These are phyloP conservation scores for Trichoderma aggressivum DNA, from an alignment of 2,329 filamentous ascomycete species.

Conservation along the genomic window DNA sequence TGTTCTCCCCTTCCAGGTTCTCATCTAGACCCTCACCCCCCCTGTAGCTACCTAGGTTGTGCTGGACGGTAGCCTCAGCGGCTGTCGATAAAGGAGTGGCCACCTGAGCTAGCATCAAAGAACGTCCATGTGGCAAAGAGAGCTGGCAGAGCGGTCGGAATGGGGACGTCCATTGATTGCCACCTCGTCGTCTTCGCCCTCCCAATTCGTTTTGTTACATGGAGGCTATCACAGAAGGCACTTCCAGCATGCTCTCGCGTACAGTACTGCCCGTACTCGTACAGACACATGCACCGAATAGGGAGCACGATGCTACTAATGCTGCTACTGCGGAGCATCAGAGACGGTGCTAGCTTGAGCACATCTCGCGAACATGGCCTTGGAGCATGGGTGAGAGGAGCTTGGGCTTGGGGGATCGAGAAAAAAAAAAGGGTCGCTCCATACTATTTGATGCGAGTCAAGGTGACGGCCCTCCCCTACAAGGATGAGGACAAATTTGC, in stretches of 20 bases:
- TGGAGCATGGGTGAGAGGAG: background rate
- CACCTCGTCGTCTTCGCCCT: background rate
- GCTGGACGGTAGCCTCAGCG: conserved; percentile 4
- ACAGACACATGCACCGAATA: background rate
- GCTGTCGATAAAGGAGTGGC: background rate
- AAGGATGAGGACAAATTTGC: background rate
- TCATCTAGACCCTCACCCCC: background rate
- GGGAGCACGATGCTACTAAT: background rate
- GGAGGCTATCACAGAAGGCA: background rate
- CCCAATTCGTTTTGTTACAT: background rate
- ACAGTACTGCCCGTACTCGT: too few species aligned
- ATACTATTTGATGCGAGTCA: conserved; percentile 9
- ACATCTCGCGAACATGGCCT: background rate
- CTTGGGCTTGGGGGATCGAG: background rate
- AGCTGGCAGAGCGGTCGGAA: background rate
- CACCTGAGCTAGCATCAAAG: conserved; percentile 1
- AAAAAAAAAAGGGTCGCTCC: background rate
- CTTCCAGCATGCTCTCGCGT: background rate
- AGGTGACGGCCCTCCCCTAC: conserved; percentile 1
- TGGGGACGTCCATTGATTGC: background rate
- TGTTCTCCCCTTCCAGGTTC: background rate
- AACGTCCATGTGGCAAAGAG: background rate
- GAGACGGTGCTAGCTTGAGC: background rate
- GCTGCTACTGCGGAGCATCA: background rate
- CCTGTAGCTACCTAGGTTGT: background rate